Evolutionary conservation across 2,329 filamentous ascomycete genomes (phyloP), one percentile per base, ranked within the genome.

Genomic region (Hypocreales sp.): DNA sequence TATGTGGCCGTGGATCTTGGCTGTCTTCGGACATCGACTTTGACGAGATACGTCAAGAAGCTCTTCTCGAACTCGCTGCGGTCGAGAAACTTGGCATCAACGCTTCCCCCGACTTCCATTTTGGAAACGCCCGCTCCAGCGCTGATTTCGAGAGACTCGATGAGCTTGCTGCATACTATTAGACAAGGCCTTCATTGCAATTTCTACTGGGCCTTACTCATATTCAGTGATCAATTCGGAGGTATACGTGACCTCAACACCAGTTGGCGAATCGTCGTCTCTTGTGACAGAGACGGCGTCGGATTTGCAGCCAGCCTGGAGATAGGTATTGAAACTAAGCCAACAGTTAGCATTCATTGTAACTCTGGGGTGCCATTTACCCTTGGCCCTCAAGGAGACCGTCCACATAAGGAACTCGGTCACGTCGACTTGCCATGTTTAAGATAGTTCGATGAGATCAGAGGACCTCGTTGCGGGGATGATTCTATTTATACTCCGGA

Each of bases 41-140:
- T 23, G 16, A 28, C 26, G 10, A 28, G 20, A n/a, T 28, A 28
- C 11, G 26, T 28, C 21, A 28, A 28, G 26, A 28, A 28, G 16
- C 26, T 28, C 4, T n/a, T 16, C 21, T 28, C 26, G 13, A 28
- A 23, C 26, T 28, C 26, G 9, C 8, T 18, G 2, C 17, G 20
- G 12, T 28, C 26, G 15, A 28, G 15, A 15, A 28, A 24, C 4
- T 10, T 20, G 9, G 26, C 16, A 9, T 15, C 16, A 15, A 19
- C 9, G n/a, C 22, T 23, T 5, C 15, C 21, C 21, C 17, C 22
- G 12, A n/a, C 17, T 20, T 9, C n/a, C 11, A 19, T 4, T 15
- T 15, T 23, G n/a, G 21, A 24, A 8, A 27, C 14, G 16, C 19
- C 15, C 3, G 15, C 20, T 5, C 26, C 16, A 14, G 26, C 26